Base-by-base conservation (phyloP, 73 alveolate species). In the Breviolum minutum region DNA sequence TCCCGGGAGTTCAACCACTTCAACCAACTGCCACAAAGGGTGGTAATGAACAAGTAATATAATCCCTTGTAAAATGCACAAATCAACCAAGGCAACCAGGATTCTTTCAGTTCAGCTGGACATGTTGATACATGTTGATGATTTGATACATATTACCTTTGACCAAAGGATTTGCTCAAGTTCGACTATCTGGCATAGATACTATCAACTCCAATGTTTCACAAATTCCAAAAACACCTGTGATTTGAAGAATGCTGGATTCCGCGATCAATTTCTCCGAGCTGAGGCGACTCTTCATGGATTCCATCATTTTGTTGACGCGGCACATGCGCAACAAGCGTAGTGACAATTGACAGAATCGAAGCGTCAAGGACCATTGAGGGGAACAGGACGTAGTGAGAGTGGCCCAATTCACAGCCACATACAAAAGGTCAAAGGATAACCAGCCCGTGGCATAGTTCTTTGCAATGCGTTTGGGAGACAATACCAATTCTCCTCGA, bases 251-350 rank as follows among this genome's bases (percentile, higher is more conserved):
- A 70, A 88, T 88, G 70, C 70, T 88, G 73, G 61, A 6, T 19
- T 70, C 69, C 22, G 95, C 95, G 40, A 60, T 69, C 95, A 88
- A 61, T 69, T 63, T 32, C 61, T 88, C 95, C 19, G 95, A 88
- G 10, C 64, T 88, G 32, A 88, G 17, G 19, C 95, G 95, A 61
- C 80, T 69, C 95, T 88, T 88, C 73, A 88, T 66, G 71, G 86
- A 74, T 61, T 88, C 95, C 20, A 70, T 62, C 95, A 88, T 68
- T 62, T 88, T 64, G 48, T 48, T 69, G 73, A 88, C 24, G 26
- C 94, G 54, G 68, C 94, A 63, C 62, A 63, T n/a, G 11, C 76
- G 40, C 16, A 62, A 19, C 24, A 63, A 60, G 29, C 76, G 94
- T 62, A 26, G 71, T 60, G 77, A 24, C 63, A 87, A 64, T 81